Evolutionary conservation across 352 stramenopile genomes (phyloP), one percentile per base, ranked within the genome.

Genomic region (Pythium dissotocum): DNA sequence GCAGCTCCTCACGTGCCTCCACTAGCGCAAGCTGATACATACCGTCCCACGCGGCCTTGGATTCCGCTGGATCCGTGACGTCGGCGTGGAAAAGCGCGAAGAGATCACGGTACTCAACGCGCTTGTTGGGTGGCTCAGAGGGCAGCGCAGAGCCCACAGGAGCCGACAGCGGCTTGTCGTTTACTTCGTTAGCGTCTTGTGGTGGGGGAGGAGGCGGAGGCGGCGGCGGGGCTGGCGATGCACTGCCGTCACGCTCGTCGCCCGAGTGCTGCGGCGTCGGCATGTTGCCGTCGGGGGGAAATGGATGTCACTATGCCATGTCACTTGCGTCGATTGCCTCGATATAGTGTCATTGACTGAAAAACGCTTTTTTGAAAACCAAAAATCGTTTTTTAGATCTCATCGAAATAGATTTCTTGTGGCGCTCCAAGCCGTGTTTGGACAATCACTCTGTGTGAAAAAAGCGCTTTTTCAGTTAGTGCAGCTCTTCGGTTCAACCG

Each of bases 21-120:
- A 65, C 62, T 35, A 90, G 73, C 61, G 81, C 85, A 53, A 75
- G 62, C 35, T 84, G 71, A 72, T 74, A 89, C 33, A 93, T 61
- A 6, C 61, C 38, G 24, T 69, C 71, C 85, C 83, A 91, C 61
- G 58, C 63, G 32, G 60, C 51, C 24, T 16, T 24, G 21, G 40
- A 26, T 21, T 67, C 54, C 13, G 28, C 32, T 0, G 63, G 63
- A 32, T 71, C 73, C 58, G 36, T 55, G 16, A 13, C 9, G 8
- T 78, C 69, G 32, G 77, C 71, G 58, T 92, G 80, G 58, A 92
- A 90, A 26, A 90, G 76, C 62, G 79, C 63, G 36, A 90, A 59
- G 38, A 90, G 83, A 46, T 90, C 80, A n/a, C 82, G 82, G 44
- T 90, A 86, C 62, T 93, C 84, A 60, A 87, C 77, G 52, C 75